Base-by-base conservation (phyloP, 805 yeast genomes). In the Barnettozyma siamensis region DNA sequence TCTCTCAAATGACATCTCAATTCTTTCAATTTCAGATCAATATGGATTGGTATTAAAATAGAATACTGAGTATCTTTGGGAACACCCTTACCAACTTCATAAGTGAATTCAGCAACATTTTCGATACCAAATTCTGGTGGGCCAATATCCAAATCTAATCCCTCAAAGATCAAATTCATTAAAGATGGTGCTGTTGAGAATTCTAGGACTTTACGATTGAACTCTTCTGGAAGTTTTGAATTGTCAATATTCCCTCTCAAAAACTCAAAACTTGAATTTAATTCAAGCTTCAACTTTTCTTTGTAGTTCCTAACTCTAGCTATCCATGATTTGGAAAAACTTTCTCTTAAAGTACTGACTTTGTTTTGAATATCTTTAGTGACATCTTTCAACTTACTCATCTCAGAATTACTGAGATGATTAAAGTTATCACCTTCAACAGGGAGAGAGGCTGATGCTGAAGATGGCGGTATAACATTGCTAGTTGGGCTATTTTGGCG, bases 71-170 rank as follows among this genome's bases (percentile, higher is more conserved):
- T 76, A 43, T 83, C 86, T 39, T 57, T 54, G 0, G 98, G 97
- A 11, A 83, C 74, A 0, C 93, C 94, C 56, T 88, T 88, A 2
- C 97, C 98, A 7, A 83, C 67, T 5, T 77, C 73, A 54, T 80
- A 60, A 21, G 89, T 56, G 55, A 78, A 89, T n/a, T 76, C 61
- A 1, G 83, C 73, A 24, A 85, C 63, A 7, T 74, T 64, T 2
- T 66, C 69, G 9, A 69, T 45, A 1, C 79, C 78, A 53, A 72
- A 73, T 1, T 62, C 49, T 0, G 89, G 86, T 33, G 69, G 65
- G 24, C 63, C 65, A 4, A 83, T 40, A 12, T 62, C 63, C 46
- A 80, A 59, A 36, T 72, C 71, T 16, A 79, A 56, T 33, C 73
- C 71, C 40, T 67, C 70, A 46, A 83, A 54, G 18, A 69, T 66